These are phyloP conservation scores for Encephalitozoon hellem DNA, from an alignment of 371 early-diverging fungal species.

Conservation along the genomic window DNA sequence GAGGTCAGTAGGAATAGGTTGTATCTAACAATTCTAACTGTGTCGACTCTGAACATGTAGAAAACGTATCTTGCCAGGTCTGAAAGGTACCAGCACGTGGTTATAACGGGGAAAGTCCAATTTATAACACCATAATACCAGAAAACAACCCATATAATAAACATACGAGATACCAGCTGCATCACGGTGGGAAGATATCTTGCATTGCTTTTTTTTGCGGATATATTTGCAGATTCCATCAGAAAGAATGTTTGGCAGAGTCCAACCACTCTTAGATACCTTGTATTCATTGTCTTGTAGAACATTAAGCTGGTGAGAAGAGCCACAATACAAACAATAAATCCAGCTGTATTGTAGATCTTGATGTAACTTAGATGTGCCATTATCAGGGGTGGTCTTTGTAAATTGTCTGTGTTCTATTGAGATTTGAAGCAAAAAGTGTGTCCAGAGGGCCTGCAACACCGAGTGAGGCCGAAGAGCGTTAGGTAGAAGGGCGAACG, in stretches of 20 bases:
- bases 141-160: slow-evolving; percentile 37
- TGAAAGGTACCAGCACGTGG: slow-evolving; percentile 37
- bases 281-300: slow-evolving; percentile 4
- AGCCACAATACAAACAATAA: slow-evolving; percentile 6
- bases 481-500: background rate
- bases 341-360: slow-evolving; percentile 32
- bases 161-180: slow-evolving; percentile 35
- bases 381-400: background rate
- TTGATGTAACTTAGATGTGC: slow-evolving; percentile 25
- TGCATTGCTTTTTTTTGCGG: slow-evolving; percentile 15
- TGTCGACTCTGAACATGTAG: slow-evolving; percentile 22
- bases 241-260: slow-evolving; percentile 40
- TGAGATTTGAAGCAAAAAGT: background rate
- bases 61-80: slow-evolving; percentile 44
- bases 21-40: slow-evolving; percentile 34
- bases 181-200: slow-evolving; percentile 36
- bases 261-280: slow-evolving; percentile 15
- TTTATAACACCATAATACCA: slow-evolving; percentile 8
- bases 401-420: background rate
- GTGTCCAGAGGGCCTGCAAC: background rate
- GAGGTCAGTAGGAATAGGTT: slow-evolving; percentile 44
- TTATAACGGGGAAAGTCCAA: slow-evolving; percentile 18
- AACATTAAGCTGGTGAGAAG: slow-evolving; percentile 6
- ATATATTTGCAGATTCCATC: slow-evolving; percentile 46
- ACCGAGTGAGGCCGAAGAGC: too few relatives aligned